phyloP scores from a whole-genome alignment of 306 rosid genomes.

The Calophaca sinica region DNA sequence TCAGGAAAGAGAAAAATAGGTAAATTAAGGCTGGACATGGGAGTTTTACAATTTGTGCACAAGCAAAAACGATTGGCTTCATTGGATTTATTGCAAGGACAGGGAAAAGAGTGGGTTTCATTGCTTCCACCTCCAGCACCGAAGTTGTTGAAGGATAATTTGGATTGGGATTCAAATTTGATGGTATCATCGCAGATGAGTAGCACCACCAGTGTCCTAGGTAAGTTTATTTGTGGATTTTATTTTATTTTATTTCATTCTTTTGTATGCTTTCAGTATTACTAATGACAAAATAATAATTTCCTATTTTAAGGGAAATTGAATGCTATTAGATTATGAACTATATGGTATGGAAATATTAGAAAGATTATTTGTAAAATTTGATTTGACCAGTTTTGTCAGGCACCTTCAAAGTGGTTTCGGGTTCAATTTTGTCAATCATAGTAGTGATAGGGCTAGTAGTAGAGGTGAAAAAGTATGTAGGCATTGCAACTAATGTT shows the following conservation, averaged over 20 bases:
- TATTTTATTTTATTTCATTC: background rate
- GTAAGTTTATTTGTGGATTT: background rate
- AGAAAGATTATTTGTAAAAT: background rate
- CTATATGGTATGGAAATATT: background rate
- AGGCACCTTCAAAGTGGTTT: background rate
- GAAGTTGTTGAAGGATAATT: background rate
- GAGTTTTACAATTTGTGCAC: background rate
- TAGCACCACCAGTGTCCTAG: background rate
- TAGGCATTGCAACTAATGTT: background rate
- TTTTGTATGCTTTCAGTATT: background rate
- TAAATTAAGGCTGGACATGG: slow-evolving; percentile 1
- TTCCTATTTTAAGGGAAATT: background rate
- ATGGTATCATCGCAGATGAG: background rate
- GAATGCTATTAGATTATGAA: background rate
- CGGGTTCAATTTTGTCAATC: background rate
- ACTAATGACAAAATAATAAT: background rate
- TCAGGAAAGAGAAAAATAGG: background rate
- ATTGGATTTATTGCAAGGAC: background rate
- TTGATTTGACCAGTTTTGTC: background rate
- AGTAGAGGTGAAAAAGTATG: background rate
- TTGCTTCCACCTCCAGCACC: background rate
- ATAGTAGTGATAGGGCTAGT: background rate
- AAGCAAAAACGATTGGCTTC: background rate
- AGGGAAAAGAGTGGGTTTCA: background rate
- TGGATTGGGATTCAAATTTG: too few species aligned